Conservation (phyloP, 352 stramenopile genomes). For the Pythium aristosporum region DNA sequence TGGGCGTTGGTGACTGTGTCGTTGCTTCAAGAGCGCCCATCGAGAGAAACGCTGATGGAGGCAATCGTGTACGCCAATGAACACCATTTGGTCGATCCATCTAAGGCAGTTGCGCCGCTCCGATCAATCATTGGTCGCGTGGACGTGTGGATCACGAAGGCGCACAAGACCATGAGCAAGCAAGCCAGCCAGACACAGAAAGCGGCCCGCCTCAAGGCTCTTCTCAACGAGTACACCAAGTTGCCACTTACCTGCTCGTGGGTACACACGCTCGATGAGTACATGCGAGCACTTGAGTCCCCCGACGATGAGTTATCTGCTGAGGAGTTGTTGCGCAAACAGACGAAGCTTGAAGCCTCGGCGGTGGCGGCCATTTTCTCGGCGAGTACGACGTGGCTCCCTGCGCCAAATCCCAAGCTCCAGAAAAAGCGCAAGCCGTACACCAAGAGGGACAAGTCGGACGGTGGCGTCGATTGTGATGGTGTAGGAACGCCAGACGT, state of each 20-base stretch:
- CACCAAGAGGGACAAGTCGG: conserved; percentile 57
- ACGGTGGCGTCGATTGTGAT: conserved; percentile 5
- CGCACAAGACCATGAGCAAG: conserved; percentile 79
- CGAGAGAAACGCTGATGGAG: conserved; percentile 51
- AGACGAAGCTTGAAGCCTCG: conserved; percentile 32
- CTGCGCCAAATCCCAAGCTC: conserved; percentile 33
- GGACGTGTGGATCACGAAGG: conserved; percentile 78
- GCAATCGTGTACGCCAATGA: conserved; percentile 63
- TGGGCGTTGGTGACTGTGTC: conserved; percentile 78
- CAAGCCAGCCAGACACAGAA: conserved; percentile 56
- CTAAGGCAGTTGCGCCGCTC: conserved; percentile 58
- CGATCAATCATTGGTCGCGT: conserved; percentile 71
- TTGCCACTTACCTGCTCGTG: conserved; percentile 71
- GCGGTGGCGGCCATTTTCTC: conserved; percentile 29
- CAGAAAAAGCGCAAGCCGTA: conserved; percentile 71
- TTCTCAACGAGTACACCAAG: conserved; percentile 90
- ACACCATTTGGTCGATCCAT: conserved; percentile 62
- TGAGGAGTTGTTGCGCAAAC: conserved; percentile 34
- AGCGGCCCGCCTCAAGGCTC: conserved; percentile 53
- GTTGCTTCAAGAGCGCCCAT: conserved; percentile 75
- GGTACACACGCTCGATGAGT: conserved; percentile 33
- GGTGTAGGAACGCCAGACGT: conserved; percentile 8
- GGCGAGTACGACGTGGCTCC: conserved; percentile 22
- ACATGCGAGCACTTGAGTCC: conserved; percentile 22
- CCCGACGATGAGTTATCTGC: conserved; percentile 31